Evolutionary conservation across 2,329 filamentous ascomycete genomes (phyloP).

Genomic region (Akanthomyces muscarius): DNA sequence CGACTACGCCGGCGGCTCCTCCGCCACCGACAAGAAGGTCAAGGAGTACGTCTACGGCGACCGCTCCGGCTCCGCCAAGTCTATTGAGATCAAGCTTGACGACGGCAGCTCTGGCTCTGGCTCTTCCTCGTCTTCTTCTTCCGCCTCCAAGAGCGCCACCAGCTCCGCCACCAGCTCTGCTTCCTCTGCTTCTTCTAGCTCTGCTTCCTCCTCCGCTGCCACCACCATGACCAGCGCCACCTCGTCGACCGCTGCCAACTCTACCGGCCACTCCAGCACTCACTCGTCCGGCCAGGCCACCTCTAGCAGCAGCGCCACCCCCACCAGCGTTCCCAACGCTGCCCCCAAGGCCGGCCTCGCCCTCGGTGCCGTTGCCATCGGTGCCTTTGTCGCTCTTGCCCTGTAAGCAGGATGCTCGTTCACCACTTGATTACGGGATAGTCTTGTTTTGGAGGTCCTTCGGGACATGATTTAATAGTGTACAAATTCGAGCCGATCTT

Average conservation of each 20-base stretch:
- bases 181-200: slow-evolving; percentile 13
- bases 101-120: slow-evolving; percentile 28
- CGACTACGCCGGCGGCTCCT: slow-evolving; percentile 51
- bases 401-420: slow-evolving; percentile 22
- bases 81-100: slow-evolving; percentile 43
- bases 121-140: slow-evolving; percentile 25
- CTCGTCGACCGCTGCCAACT: slow-evolving; percentile 22
- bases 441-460: not conserved
- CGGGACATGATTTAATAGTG: slow-evolving; percentile 11
- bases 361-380: slow-evolving; percentile 24
- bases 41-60: slow-evolving; percentile 51
- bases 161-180: slow-evolving; percentile 17
- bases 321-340: slow-evolving; percentile 24
- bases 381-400: slow-evolving; percentile 28
- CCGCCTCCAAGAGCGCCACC: slow-evolving; percentile 24
- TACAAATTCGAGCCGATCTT: slow-evolving; percentile 17
- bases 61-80: slow-evolving; percentile 45
- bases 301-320: slow-evolving; percentile 14
- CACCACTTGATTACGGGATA: not conserved
- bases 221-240: slow-evolving; percentile 23
- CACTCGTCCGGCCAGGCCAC: slow-evolving; percentile 18
- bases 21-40: slow-evolving; percentile 35
- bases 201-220: slow-evolving; percentile 14
- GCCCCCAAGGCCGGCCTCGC: slow-evolving; percentile 25
- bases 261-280: slow-evolving; percentile 24